A percentile compares a stretch with the other conserved stretches of the same genome.
Conservation (phyloP, 306 rosid genomes). For the Glycine soja region DNA sequence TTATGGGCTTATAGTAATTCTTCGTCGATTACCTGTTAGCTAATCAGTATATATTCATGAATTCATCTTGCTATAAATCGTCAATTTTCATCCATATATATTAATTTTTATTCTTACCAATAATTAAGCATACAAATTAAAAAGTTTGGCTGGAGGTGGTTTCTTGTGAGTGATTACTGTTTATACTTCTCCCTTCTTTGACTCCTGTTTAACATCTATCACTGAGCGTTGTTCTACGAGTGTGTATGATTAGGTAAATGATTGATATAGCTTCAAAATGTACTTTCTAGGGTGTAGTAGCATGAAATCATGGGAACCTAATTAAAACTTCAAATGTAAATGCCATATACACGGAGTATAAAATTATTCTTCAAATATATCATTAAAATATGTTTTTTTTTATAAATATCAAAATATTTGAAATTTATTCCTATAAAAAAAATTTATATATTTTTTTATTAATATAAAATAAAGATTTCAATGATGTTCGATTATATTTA, state of each 20-base stretch:
- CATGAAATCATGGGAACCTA: constrained; percentile 20
- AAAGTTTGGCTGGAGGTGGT: not conserved
- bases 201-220: not conserved
- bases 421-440: too few relatives aligned
- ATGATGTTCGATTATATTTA: too few relatives aligned
- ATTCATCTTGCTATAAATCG: not conserved
- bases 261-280: constrained; percentile 26
- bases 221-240: not conserved
- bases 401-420: too few relatives aligned
- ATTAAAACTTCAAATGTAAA: not conserved
- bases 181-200: not conserved
- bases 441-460: too few relatives aligned
- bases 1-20: not conserved
- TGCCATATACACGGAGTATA: not conserved
- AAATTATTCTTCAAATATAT: not conserved
- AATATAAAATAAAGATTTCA: too few relatives aligned
- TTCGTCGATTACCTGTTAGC: not conserved
- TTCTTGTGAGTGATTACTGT: not conserved
- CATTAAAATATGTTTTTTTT: too few relatives aligned
- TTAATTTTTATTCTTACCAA: not conserved
- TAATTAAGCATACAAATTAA: not conserved
- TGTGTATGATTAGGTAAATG: not conserved
- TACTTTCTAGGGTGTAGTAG: constrained; percentile 12
- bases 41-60: not conserved
- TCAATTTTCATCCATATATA: not conserved